These are phyloP conservation scores for Cordyceps pruinosa DNA, from an alignment of 2,329 filamentous ascomycete genomes.

Conservation along the genomic window DNA sequence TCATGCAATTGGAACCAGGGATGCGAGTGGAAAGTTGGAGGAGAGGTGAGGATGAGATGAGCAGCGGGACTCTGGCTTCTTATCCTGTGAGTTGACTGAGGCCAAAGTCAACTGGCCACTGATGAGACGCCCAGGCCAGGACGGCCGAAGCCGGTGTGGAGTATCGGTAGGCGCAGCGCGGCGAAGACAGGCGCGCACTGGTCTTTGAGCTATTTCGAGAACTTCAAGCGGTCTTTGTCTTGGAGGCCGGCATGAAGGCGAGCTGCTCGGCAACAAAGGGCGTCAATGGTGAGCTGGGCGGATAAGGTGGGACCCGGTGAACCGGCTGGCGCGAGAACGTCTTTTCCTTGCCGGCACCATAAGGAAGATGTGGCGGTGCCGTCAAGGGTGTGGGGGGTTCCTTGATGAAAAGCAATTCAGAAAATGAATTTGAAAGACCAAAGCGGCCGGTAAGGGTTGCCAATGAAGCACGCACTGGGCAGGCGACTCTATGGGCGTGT, in stretches of 20 bases:
- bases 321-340: slow-evolving; percentile 1
- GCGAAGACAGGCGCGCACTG: neutral
- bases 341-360: neutral
- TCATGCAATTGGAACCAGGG: neutral
- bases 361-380: neutral
- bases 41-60: neutral
- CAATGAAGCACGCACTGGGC: neutral
- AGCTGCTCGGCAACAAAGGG: slow-evolving; percentile 20
- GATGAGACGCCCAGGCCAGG: neutral
- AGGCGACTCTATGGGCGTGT: slow-evolving; percentile 3
- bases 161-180: neutral
- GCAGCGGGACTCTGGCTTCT: neutral
- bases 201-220: slow-evolving; percentile 9
- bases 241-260: slow-evolving; percentile 6
- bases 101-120: neutral
- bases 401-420: neutral
- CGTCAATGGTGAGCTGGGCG: slow-evolving; percentile 17
- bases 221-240: slow-evolving; percentile 1
- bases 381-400: neutral
- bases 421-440: neutral
- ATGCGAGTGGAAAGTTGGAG: neutral
- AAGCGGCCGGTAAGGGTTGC: neutral
- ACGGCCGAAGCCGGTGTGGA: neutral
- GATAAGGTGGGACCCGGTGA: slow-evolving; percentile 4
- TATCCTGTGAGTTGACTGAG: slow-evolving; percentile 9